Conservation (phyloP, 179 eudicot genomes). For the Nepenthes alata region DNA sequence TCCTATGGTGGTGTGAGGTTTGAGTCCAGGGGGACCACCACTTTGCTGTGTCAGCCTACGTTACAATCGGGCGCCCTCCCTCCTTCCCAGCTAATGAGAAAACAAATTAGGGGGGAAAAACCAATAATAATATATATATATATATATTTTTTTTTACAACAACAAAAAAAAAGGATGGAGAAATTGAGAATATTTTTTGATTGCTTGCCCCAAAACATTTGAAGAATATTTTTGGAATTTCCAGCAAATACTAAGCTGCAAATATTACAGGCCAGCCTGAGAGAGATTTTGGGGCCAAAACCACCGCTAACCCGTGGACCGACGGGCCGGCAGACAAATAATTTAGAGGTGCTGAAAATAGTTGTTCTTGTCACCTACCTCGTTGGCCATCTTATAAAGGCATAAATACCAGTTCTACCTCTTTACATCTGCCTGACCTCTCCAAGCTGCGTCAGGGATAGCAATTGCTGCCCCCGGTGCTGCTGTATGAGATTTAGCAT, state of each 20-base stretch:
- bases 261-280: constrained; percentile 18
- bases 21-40: no score
- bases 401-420: constrained; percentile 27
- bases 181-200: no score
- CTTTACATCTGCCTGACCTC: constrained; percentile 48
- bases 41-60: no score
- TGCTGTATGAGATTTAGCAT: constrained; percentile 24
- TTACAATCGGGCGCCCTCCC: no score
- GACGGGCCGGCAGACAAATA: constrained; percentile 29
- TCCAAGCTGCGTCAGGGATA: constrained; percentile 52
- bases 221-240: constrained; percentile 12
- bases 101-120: no score
- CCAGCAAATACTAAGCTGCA: constrained; percentile 33
- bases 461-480: constrained; percentile 10
- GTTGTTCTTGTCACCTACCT: no score
- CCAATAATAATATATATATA: no score
- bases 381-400: constrained; percentile 6
- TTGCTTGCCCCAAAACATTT: constrained; percentile 9
- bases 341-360: constrained; percentile 13
- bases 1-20: no score
- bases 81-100: no score
- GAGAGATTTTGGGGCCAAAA: constrained; percentile 1
- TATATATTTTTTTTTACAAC: no score
- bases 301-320: background rate
- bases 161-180: no score